These are phyloP conservation scores for Candida multigemmis DNA, from an alignment of 805 yeast genomes.

Conservation along the genomic window DNA sequence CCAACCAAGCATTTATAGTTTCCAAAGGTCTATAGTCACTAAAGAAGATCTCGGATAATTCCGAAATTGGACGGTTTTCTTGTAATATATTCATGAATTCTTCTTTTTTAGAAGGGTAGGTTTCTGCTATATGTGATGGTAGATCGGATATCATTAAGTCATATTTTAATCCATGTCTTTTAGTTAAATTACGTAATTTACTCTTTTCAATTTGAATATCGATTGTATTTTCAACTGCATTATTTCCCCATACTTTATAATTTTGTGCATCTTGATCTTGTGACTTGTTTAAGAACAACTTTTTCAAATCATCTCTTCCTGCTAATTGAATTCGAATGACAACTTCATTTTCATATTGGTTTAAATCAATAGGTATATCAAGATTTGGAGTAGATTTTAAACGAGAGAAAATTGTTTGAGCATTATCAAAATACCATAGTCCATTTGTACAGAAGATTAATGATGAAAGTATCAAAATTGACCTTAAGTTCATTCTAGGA, in stretches of 20 bases:
- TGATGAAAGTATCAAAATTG: no score
- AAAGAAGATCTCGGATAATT: constrained; percentile 50
- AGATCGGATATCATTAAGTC: constrained; percentile 47
- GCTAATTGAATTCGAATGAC: constrained; percentile 35
- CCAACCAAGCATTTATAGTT: constrained; percentile 68
- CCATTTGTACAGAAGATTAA: no score
- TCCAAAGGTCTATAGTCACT: constrained; percentile 58
- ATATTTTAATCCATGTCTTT: constrained; percentile 12
- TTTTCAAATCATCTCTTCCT: constrained; percentile 7
- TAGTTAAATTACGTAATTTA: constrained; percentile 2
- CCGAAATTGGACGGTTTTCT: constrained; percentile 4
- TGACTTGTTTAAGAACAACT: constrained; percentile 8
- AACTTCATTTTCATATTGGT: constrained; percentile 28
- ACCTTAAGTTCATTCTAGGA: no score
- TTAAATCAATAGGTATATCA: constrained; percentile 30
- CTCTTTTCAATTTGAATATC: constrained; percentile 8
- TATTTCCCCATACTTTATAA: constrained; percentile 6
- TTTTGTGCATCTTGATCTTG: no score
- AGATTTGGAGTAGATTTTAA: no score
- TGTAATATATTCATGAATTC: constrained; percentile 1
- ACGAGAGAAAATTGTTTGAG: no score
- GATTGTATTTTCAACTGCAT: constrained; percentile 4
- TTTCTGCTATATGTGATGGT: constrained; percentile 46
- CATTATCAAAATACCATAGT: no score
- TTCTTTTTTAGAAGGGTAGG: constrained; percentile 31